Evolutionary conservation across 495 filamentous ascomycete species (phyloP).

Genomic region (Aspergillus saccharolyticus): DNA sequence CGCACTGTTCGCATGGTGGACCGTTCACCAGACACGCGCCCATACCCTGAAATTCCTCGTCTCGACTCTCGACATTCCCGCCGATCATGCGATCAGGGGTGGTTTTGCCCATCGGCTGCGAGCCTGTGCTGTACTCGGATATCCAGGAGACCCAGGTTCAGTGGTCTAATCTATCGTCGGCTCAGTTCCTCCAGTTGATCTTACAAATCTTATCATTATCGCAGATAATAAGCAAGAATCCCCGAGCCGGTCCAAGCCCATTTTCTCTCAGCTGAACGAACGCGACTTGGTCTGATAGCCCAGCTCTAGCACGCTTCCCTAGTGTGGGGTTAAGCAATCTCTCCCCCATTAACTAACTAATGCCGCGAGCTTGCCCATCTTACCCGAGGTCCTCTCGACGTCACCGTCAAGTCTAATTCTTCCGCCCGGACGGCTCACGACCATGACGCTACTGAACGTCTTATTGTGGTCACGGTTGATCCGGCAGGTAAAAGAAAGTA

Average conservation of each 20-base stretch:
- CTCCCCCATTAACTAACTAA: conserved; percentile 2
- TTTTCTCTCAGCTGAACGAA: not conserved
- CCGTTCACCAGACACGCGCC: conserved; percentile 10
- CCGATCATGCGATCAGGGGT: conserved; percentile 9
- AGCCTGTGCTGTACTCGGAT: not conserved
- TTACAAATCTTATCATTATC: conserved; percentile 1
- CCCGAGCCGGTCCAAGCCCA: not conserved
- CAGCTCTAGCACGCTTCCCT: not conserved
- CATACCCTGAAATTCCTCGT: conserved; percentile 10
- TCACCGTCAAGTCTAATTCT: conserved; percentile 6
- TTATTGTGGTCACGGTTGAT: not conserved
- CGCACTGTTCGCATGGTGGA: not conserved
- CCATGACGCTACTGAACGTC: not conserved
- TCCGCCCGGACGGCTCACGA: conserved; percentile 3
- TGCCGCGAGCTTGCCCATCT: conserved; percentile 1
- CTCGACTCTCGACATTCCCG: conserved; percentile 5
- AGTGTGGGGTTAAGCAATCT: conserved; percentile 7
- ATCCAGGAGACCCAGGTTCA: not conserved
- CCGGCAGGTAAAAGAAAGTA: not conserved
- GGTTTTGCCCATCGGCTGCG: not conserved
- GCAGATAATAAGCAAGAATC: not conserved
- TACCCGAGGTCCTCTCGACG: conserved; percentile 10
- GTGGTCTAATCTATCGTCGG: not conserved
- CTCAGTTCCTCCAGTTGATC: not conserved
- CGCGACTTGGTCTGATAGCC: not conserved